Conservation (phyloP, 2,329 filamentous ascomycete species). For the Pseudopyricularia cyperi region DNA sequence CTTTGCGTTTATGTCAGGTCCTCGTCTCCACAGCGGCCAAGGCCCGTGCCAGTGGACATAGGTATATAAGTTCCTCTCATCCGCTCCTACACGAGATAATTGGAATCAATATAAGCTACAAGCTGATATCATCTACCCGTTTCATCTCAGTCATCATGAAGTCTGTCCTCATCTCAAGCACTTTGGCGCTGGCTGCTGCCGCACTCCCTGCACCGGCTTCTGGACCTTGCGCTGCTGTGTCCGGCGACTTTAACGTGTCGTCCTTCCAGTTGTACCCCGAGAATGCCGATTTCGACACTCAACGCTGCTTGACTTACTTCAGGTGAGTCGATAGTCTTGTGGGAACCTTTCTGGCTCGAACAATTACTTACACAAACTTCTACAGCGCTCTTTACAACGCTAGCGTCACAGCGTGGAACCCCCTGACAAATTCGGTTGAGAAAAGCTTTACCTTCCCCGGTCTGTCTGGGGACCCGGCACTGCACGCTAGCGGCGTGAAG, state of each 20-base stretch:
- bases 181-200: too few species aligned
- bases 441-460: conserved; percentile 13
- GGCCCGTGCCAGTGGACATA: too few species aligned
- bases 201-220: too few species aligned
- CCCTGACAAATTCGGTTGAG: conserved; percentile 15
- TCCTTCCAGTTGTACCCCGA: conserved; percentile 19
- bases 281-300: conserved; percentile 20
- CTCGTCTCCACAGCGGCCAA: too few species aligned
- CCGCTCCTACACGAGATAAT: too few species aligned
- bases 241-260: background rate
- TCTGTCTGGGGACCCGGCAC: conserved; percentile 14
- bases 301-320: conserved; percentile 18
- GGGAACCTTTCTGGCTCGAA: background rate
- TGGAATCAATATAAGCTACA: too few species aligned
- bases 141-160: too few species aligned
- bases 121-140: too few species aligned
- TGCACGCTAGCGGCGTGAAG: conserved; percentile 22
- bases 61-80: too few species aligned
- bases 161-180: too few species aligned
- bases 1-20: too few species aligned
- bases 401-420: conserved; percentile 19
- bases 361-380: background rate
- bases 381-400: conserved; percentile 18
- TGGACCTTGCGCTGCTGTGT: too few species aligned
- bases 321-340: conserved; percentile 9